A percentile compares a stretch with the other conserved stretches of the same genome.
phyloP scores from a whole-genome alignment of 169 alveolate genomes.

The Pseudocohnilembus persalinus region DNA sequence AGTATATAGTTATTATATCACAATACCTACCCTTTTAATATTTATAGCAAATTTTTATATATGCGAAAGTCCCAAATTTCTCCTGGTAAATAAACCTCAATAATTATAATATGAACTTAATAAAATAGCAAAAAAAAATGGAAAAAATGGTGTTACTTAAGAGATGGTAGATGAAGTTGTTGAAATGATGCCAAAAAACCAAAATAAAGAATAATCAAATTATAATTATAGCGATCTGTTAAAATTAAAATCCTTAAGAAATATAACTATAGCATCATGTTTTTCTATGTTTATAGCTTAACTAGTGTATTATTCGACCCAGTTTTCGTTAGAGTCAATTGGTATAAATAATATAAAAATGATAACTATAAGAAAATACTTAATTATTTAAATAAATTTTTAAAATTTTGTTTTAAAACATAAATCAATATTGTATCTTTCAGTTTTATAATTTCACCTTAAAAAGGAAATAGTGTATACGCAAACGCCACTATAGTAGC shows the following conservation, averaged over 20 bases:
- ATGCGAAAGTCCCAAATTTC: neutral
- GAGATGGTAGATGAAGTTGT: neutral
- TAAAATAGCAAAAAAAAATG: neutral
- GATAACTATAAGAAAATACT: too few species aligned
- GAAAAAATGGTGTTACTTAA: neutral
- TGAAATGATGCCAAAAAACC: neutral
- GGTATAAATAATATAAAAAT: neutral
- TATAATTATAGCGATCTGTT: too few species aligned
- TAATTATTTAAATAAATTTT: too few species aligned
- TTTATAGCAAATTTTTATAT: neutral
- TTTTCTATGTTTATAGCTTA: neutral
- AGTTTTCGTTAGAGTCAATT: neutral
- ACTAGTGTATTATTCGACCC: neutral
- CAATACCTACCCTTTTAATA: neutral
- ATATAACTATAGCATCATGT: neutral
- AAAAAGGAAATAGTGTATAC: constrained; percentile 1
- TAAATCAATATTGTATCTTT: too few species aligned
- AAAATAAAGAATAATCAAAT: neutral
- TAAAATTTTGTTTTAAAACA: too few species aligned
- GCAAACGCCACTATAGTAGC: constrained; percentile 8
- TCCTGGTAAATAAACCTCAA: neutral
- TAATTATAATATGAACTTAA: neutral
- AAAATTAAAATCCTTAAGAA: neutral
- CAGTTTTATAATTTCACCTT: too few species aligned
- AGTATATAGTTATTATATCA: too few species aligned